Evolutionary conservation across 306 rosid species (phyloP).

Genomic region (Cucumis hystrix): DNA sequence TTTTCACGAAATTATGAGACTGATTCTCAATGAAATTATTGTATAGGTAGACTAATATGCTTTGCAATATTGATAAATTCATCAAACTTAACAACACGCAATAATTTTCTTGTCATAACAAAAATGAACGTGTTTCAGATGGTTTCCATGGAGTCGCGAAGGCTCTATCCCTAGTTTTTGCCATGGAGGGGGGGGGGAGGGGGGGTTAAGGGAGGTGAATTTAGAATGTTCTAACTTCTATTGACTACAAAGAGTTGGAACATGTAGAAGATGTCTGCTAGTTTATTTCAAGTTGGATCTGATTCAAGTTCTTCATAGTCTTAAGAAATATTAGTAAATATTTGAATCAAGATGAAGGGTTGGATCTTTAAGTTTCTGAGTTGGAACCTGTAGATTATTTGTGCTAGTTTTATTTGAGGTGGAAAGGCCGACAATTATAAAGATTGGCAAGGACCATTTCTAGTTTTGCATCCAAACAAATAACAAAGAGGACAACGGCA

Average conservation of each 20-base stretch:
- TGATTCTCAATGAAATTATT: neutral
- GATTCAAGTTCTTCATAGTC: neutral
- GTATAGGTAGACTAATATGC: neutral
- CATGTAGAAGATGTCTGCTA: neutral
- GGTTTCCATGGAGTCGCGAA: too few relatives aligned
- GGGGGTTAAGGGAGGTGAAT: too few relatives aligned
- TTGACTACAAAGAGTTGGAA: neutral
- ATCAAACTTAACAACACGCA: neutral
- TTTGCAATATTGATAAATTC: neutral
- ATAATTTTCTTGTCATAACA: neutral
- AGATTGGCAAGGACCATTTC: neutral
- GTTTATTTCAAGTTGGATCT: neutral
- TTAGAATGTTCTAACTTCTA: too few relatives aligned
- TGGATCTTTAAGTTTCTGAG: neutral
- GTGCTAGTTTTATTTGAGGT: neutral
- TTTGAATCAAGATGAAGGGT: neutral
- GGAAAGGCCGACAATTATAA: neutral
- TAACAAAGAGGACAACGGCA: neutral
- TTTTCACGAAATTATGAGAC: too few relatives aligned
- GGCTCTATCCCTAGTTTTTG: neutral
- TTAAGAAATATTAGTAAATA: neutral
- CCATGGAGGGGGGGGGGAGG: too few relatives aligned
- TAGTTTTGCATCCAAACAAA: neutral
- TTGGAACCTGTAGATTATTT: neutral
- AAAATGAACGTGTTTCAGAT: neutral